Base-by-base conservation (phyloP, 2,329 filamentous ascomycete genomes). In the Ophiostoma angusticollis region DNA sequence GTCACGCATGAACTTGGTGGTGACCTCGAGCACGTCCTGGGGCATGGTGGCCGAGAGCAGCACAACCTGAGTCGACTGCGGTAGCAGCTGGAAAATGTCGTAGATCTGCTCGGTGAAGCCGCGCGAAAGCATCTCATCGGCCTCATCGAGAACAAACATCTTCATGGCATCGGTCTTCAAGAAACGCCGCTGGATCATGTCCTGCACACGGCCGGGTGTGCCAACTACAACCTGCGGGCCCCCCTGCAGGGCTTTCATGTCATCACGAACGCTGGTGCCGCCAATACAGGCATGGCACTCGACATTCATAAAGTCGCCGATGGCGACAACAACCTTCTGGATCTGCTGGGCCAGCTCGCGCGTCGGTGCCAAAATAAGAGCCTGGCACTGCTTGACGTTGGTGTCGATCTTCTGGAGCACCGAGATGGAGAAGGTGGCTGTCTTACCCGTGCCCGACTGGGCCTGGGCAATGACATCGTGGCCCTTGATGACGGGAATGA, bases 101-200 rank as follows among this genome's bases (percentile, higher is more conserved):
- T 98, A 98, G 71, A 98, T 98, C 73, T 98, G 91, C 74, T 98
- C 91, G 57, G 87, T 94, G 79, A 98, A 98, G 74, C 91, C 91
- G 59, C 89, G 89, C 61, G 85, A 93, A 70, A 98, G 78, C 84
- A 98, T 95, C 70, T 98, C 91, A 63, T 98, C 91, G 57, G 91
- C 91, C 74, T 98, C 91, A 61, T 98, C 91, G 54, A 98, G 84
- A 56, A 98, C 86, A 65, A 98, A 93, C 84, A 96, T 94, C 81
- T 98, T 98, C 78, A 98, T 95, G 66, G 76, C 72, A 63, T 94
- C 87, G 58, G 91, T 98, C 74, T 89, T 91, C 55, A 98, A 76
- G 68, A 93, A 84, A 54, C 89, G 86, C 52, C 91, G 87, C 70
- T 94, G 86, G 63, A 98, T 98, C 93, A 98, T 96, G 71, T 98